Conservation (phyloP, 805 yeast species). For the Candida nemodendra region DNA sequence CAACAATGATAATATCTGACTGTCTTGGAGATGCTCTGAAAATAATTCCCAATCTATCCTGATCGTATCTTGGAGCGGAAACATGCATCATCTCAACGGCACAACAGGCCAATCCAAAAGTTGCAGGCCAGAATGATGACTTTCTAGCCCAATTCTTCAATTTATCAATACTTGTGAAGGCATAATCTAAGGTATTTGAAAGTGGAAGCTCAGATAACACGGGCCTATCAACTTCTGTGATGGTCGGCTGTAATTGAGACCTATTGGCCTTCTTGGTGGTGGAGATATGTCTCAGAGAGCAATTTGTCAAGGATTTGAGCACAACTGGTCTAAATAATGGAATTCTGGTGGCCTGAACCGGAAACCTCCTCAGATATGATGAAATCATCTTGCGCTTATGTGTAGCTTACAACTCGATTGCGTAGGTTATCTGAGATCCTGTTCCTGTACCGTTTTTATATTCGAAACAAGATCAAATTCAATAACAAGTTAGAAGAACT, state of each 20-base stretch:
- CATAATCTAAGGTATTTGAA: slow-evolving; percentile 68
- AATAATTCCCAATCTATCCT: slow-evolving; percentile 88
- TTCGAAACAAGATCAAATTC: no score
- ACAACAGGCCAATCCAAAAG: slow-evolving; percentile 90
- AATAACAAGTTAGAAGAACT: no score
- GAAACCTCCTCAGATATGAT: no score
- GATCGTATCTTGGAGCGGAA: slow-evolving; percentile 88
- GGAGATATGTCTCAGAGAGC: slow-evolving; percentile 2
- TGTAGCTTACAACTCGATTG: no score
- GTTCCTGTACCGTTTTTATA: no score
- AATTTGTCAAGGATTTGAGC: background rate
- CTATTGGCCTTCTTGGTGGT: slow-evolving; percentile 3
- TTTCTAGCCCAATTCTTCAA: slow-evolving; percentile 90
- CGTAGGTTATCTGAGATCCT: no score
- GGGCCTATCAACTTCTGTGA: slow-evolving; percentile 66
- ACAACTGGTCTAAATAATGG: background rate
- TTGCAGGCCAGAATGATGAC: slow-evolving; percentile 91
- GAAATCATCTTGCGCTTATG: no score
- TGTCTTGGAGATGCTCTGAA: slow-evolving; percentile 94
- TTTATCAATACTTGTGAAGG: slow-evolving; percentile 76
- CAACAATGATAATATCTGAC: slow-evolving; percentile 88
- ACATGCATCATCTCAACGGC: slow-evolving; percentile 96
- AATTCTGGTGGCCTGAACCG: no score
- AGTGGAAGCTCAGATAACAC: slow-evolving; percentile 64
- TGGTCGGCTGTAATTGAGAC: slow-evolving; percentile 42